Evolutionary conservation across 371 early-diverging fungal genomes (phyloP).

Genomic region (Batkoa obscura): DNA sequence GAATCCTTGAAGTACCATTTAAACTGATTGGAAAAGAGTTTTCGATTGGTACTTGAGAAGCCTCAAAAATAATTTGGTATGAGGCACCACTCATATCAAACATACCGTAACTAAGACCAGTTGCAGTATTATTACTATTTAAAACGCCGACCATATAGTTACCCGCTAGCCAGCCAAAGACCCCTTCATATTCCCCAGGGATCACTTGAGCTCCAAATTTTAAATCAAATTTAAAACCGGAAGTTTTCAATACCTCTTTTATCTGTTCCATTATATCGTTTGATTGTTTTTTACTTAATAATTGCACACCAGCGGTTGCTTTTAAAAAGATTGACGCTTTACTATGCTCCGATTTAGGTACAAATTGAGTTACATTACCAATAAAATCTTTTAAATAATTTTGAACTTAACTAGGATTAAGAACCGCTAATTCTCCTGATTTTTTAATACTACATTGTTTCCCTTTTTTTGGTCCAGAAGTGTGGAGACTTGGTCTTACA

Average conservation of each 20-base stretch:
- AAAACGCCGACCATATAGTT: background rate
- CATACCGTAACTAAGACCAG: background rate
- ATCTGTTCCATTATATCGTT: constrained; percentile 29
- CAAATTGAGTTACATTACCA: constrained; percentile 41
- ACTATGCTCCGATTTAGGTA: background rate
- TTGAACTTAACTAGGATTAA: constrained; percentile 24
- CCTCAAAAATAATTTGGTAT: constrained; percentile 3
- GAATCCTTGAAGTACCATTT: background rate
- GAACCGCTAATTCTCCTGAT: background rate
- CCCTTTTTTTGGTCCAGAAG: background rate
- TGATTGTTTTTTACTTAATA: background rate
- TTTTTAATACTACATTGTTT: constrained; percentile 4
- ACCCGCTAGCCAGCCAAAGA: constrained; percentile 2
- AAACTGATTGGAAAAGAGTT: background rate
- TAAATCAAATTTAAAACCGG: background rate
- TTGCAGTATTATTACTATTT: constrained; percentile 6
- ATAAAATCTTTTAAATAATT: constrained; percentile 44
- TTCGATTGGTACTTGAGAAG: background rate
- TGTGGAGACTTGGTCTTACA: background rate
- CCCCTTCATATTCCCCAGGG: constrained; percentile 6
- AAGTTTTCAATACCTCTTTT: background rate
- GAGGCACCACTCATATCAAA: constrained; percentile 7
- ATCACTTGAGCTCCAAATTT: constrained; percentile 1
- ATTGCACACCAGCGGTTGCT: constrained; percentile 3
- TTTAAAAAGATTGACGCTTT: background rate